Conservation (phyloP, 2,329 filamentous ascomycete genomes). For the Fusarium sp. region DNA sequence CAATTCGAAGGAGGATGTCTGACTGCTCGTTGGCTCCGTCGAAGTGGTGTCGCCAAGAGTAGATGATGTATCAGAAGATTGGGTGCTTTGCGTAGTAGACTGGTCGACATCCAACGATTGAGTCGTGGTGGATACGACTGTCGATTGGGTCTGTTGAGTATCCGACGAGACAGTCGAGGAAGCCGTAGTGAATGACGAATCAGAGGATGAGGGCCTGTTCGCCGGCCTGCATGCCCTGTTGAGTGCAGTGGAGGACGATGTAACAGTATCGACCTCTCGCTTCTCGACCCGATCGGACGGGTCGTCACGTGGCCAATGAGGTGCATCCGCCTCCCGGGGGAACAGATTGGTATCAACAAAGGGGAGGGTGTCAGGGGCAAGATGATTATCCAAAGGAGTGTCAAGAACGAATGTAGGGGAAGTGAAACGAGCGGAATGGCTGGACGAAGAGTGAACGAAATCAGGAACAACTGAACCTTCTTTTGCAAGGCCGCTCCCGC, state of each 20-base stretch:
- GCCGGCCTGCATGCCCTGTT: not conserved
- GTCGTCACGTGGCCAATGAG: not conserved
- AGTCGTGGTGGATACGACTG: not conserved
- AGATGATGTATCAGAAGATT: not conserved
- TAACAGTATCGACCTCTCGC: not conserved
- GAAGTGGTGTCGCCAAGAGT: not conserved
- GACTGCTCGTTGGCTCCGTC: not conserved
- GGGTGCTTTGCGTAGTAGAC: not conserved
- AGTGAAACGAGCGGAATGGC: slow-evolving; percentile 25
- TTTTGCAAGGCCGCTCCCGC: slow-evolving; percentile 32
- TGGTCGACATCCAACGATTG: not conserved
- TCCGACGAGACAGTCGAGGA: not conserved
- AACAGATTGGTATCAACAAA: not conserved
- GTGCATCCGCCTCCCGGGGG: not conserved
- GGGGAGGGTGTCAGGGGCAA: not conserved
- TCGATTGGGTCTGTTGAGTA: not conserved
- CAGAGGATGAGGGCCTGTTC: not conserved
- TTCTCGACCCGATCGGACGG: not conserved
- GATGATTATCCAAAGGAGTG: slow-evolving; percentile 17
- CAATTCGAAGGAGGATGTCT: not conserved
- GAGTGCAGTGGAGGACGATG: not conserved
- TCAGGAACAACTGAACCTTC: slow-evolving; percentile 32
- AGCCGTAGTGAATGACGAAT: not conserved
- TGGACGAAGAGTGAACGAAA: slow-evolving; percentile 35
- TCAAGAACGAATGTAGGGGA: slow-evolving; percentile 18